These are phyloP conservation scores for Jasminum sambac DNA, from an alignment of 257 asterid species.

Conservation along the genomic window DNA sequence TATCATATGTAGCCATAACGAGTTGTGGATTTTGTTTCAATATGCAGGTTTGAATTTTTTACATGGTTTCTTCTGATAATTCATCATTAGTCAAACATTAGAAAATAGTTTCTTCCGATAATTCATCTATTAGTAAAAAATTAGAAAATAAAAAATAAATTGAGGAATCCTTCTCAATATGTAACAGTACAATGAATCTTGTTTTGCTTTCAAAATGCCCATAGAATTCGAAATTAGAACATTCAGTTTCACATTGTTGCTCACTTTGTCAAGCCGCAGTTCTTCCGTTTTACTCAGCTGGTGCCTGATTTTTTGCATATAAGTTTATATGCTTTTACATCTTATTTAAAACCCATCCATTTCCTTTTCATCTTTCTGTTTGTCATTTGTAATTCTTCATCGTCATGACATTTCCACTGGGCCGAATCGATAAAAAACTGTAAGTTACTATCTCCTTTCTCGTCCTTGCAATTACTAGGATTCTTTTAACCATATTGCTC, in stretches of 20 bases:
- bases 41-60: background rate
- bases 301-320: background rate
- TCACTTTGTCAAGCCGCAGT: background rate
- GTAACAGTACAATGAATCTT: background rate
- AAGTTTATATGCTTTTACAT: background rate
- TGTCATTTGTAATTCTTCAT: background rate
- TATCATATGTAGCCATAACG: background rate
- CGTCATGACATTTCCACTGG: background rate
- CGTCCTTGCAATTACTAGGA: background rate
- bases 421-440: background rate
- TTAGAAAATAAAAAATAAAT: background rate
- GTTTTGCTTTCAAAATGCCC: constrained; percentile 13
- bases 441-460: background rate
- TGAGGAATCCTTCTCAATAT: background rate
- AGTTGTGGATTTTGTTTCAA: background rate
- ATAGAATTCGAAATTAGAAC: background rate
- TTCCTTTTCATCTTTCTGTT: background rate
- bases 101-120: background rate
- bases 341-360: constrained; percentile 1
- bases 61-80: background rate
- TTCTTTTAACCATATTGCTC: too few relatives aligned
- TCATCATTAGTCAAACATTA: too few relatives aligned
- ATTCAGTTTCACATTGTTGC: background rate
- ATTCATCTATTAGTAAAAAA: background rate
- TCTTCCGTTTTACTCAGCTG: background rate